These are phyloP conservation scores for Eutypella sp. DNA, from an alignment of 2,329 filamentous ascomycete species.

Conservation along the genomic window DNA sequence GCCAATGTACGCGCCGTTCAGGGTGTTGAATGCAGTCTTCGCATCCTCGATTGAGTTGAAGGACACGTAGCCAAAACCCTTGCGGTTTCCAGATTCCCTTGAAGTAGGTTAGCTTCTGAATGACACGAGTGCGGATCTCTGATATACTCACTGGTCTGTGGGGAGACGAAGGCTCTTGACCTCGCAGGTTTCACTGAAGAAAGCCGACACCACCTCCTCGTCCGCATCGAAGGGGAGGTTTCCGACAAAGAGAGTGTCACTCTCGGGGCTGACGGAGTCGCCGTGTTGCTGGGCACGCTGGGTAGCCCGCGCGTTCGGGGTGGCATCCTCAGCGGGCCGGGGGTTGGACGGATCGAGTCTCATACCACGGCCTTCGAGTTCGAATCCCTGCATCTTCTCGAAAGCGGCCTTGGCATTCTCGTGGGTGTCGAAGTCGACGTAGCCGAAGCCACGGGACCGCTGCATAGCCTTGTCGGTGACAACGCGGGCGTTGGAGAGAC, in stretches of 20 bases:
- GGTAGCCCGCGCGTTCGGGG: constrained; percentile 51
- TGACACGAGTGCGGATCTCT: not conserved
- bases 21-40: constrained; percentile 63
- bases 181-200: constrained; percentile 66
- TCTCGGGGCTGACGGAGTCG: constrained; percentile 73
- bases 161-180: constrained; percentile 81
- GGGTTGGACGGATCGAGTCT: constrained; percentile 76
- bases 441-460: constrained; percentile 88
- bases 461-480: constrained; percentile 78
- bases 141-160: constrained; percentile 66
- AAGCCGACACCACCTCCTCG: constrained; percentile 68
- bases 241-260: constrained; percentile 84
- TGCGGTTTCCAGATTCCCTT: constrained; percentile 74
- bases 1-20: constrained; percentile 62
- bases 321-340: constrained; percentile 51
- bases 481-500: constrained; percentile 68
- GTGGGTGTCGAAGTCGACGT: constrained; percentile 75
- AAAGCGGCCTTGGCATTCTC: constrained; percentile 67
- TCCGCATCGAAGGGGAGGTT: constrained; percentile 83
- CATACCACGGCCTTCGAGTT: constrained; percentile 69
- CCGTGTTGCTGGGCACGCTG: constrained; percentile 67
- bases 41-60: constrained; percentile 81
- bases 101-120: constrained; percentile 22
- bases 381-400: constrained; percentile 67
- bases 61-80: constrained; percentile 90